Conservation (phyloP, 2,329 filamentous ascomycete species). For the Acrocalymma vagum region DNA sequence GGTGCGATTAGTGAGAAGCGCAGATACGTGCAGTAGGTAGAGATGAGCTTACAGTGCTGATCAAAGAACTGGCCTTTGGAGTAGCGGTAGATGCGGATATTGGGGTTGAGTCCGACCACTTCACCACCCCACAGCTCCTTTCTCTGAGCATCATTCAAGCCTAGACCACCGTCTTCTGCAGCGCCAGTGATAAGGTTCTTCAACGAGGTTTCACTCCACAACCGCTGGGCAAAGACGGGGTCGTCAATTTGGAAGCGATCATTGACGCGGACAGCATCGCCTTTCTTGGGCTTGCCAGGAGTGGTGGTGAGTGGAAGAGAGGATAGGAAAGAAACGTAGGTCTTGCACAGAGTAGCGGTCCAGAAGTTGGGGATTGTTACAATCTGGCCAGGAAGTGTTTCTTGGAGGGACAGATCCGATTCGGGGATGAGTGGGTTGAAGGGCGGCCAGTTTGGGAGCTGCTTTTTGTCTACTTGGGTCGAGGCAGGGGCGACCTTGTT, state of each 20-base stretch:
- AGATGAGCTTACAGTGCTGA: conserved; percentile 77
- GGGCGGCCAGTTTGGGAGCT: conserved; percentile 71
- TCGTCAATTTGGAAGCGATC: conserved; percentile 89
- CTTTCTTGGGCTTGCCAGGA: conserved; percentile 78
- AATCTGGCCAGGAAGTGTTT: conserved; percentile 71
- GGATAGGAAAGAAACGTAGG: conserved; percentile 77
- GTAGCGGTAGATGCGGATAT: conserved; percentile 91
- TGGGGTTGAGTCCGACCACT: conserved; percentile 83
- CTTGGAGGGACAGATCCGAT: conserved; percentile 67
- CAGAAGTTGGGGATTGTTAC: conserved; percentile 78
- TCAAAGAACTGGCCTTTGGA: conserved; percentile 88
- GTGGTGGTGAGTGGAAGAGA: conserved; percentile 79
- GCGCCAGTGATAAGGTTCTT: conserved; percentile 62
- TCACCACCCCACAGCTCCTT: conserved; percentile 76
- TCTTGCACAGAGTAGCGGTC: conserved; percentile 76
- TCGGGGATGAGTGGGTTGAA: conserved; percentile 75
- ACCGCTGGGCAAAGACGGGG: conserved; percentile 71
- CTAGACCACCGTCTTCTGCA: conserved; percentile 42
- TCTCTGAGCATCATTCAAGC: conserved; percentile 40
- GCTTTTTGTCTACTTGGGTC: conserved; percentile 8
- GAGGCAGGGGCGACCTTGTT: conserved; percentile 11
- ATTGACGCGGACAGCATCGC: conserved; percentile 85
- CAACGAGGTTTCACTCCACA: conserved; percentile 83
- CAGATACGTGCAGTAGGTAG: background rate
- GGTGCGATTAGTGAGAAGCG: conserved; percentile 7